phyloP scores from a whole-genome alignment of 2,329 filamentous ascomycete species.

The Remersonia thermophila region DNA sequence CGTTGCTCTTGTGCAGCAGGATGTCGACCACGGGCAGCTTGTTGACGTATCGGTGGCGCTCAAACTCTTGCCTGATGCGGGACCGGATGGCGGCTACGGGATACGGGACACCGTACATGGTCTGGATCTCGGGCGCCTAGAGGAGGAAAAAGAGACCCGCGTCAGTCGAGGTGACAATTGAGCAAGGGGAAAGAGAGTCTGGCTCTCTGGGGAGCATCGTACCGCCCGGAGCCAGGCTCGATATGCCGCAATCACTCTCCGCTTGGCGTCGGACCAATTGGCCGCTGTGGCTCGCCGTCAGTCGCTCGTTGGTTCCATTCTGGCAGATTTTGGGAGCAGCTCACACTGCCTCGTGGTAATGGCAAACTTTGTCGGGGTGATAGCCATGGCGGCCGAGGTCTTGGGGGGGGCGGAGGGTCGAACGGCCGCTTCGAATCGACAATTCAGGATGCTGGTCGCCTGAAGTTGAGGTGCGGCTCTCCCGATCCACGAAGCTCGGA shows the following conservation, averaged over 20 bases:
- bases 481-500: too few relatives aligned
- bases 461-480: too few relatives aligned
- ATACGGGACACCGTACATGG: slow-evolving; percentile 88
- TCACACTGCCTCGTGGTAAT: slow-evolving; percentile 66
- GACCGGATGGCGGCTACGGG: slow-evolving; percentile 80
- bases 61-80: slow-evolving; percentile 92
- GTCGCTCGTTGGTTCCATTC: slow-evolving; percentile 11
- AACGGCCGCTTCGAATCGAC: too few relatives aligned
- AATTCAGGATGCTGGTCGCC: too few relatives aligned
- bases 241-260: slow-evolving; percentile 78
- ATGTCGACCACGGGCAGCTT: slow-evolving; percentile 83
- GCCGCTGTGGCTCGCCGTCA: slow-evolving; percentile 47
- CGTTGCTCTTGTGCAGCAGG: slow-evolving; percentile 77
- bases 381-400: slow-evolving; percentile 53
- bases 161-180: not conserved
- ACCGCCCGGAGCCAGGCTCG: slow-evolving; percentile 94
- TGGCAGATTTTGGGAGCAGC: slow-evolving; percentile 21
- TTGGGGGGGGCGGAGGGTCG: slow-evolving; percentile 15
- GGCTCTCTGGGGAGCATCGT: slow-evolving; percentile 34
- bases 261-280: slow-evolving; percentile 81
- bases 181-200: not conserved
- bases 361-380: slow-evolving; percentile 87
- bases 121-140: slow-evolving; percentile 90
- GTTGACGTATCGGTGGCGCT: slow-evolving; percentile 85
- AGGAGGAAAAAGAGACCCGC: not conserved